phyloP scores from a whole-genome alignment of 805 yeast species.

The Pichia ethanolica region DNA sequence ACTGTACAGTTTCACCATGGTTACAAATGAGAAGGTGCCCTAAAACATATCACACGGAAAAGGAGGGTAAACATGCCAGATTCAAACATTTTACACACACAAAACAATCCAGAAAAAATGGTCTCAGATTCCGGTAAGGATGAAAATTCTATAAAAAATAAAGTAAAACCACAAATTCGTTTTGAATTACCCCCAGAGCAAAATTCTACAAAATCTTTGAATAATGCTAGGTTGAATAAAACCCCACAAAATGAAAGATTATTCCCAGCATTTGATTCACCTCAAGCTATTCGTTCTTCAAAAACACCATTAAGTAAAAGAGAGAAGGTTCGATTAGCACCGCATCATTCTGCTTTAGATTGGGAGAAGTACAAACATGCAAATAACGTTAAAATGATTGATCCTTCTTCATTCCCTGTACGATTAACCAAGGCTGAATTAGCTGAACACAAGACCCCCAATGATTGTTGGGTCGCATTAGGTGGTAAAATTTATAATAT shows the following conservation, averaged over 20 bases:
- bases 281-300: constrained; percentile 12
- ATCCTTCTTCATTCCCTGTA: constrained; percentile 43
- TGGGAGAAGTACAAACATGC: constrained; percentile 62
- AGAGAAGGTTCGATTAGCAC: constrained; percentile 55
- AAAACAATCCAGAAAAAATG: not conserved
- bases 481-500: constrained; percentile 78
- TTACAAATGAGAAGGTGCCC: not conserved
- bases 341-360: constrained; percentile 81
- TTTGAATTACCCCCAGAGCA: not conserved
- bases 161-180: not conserved
- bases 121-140: too few species aligned
- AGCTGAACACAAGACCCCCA: constrained; percentile 41
- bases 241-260: not conserved
- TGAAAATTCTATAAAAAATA: too few species aligned
- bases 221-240: not conserved
- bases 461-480: constrained; percentile 82
- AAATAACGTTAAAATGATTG: constrained; percentile 46
- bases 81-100: not conserved
- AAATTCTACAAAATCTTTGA: too few species aligned
- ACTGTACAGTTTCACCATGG: too few species aligned
- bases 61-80: not conserved
- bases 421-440: constrained; percentile 48
- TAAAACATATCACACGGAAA: too few species aligned
- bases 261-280: constrained; percentile 16
- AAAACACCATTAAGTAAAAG: constrained; percentile 19